phyloP scores from a whole-genome alignment of 768 basidiomycete species.

The Suillus spraguei region DNA sequence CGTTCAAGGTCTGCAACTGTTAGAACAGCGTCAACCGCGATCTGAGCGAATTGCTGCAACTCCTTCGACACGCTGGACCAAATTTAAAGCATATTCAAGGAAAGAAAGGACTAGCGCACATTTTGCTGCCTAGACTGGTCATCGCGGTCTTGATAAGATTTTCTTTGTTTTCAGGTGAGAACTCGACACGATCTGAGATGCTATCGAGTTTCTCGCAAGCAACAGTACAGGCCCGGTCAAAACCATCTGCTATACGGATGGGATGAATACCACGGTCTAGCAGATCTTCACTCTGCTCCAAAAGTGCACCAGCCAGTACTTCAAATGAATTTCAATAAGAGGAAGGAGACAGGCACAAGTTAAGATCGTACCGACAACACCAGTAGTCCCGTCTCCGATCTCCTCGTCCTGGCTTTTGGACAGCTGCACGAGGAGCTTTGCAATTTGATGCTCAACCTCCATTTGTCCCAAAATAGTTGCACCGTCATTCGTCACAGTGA shows the following conservation, averaged over 20 bases:
- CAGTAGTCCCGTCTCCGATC: constrained; percentile 98
- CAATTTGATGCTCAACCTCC: constrained; percentile 99
- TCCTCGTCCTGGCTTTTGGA: constrained; percentile 99
- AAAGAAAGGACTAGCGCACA: constrained; percentile 53
- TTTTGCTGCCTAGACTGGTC: constrained; percentile 97
- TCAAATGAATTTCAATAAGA: constrained; percentile 6
- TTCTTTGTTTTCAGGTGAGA: constrained; percentile 76
- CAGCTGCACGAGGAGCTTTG: constrained; percentile 94
- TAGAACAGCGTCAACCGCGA: constrained; percentile 96
- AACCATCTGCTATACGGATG: constrained; percentile 98
- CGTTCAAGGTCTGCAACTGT: constrained; percentile 94
- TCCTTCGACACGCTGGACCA: constrained; percentile 89
- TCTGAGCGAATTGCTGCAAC: constrained; percentile 92
- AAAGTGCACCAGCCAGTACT: constrained; percentile 97
- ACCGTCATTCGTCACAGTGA: constrained; percentile 99
- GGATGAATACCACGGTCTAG: constrained; percentile 99
- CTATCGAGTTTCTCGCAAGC: constrained; percentile 89
- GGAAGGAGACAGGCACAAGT: constrained; percentile 8
- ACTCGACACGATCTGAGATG: constrained; percentile 89
- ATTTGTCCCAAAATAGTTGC: constrained; percentile 98
- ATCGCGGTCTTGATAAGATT: constrained; percentile 94
- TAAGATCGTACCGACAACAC: constrained; percentile 86
- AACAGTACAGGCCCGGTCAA: constrained; percentile 90
- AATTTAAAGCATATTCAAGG: constrained; percentile 10
- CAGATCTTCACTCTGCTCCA: constrained; percentile 93